Percentiles rank a stretch among this genome's conserved stretches.
Evolutionary conservation across 371 early-diverging fungal genomes (phyloP).

Genomic region (Thermomucor indicae-seudaticae): DNA sequence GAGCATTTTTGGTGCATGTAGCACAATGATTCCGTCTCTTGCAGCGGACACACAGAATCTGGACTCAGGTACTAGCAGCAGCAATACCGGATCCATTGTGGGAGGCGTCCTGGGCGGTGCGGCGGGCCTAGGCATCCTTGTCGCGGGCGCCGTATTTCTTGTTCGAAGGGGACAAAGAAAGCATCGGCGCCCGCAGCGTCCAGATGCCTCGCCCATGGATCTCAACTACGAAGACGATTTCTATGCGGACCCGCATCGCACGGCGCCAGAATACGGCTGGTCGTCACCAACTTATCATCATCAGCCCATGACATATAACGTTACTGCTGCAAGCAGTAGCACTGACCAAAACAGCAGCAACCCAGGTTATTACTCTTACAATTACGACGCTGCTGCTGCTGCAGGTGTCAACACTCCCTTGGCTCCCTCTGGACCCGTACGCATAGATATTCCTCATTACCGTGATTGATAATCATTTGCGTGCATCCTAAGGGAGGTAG

Average conservation of each 20-base stretch:
- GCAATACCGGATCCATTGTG: not conserved
- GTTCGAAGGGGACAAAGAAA: not conserved
- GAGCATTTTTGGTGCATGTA: not conserved
- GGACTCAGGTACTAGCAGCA: not conserved
- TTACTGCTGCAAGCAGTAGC: not conserved
- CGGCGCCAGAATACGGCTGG: not conserved
- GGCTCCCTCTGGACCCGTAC: not conserved
- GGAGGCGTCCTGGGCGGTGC: not conserved
- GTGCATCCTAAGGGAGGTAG: not conserved
- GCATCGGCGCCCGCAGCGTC: not conserved
- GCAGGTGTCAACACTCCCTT: not conserved
- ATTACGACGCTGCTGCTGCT: not conserved
- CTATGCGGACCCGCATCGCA: conserved; percentile 7
- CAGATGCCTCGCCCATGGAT: not conserved
- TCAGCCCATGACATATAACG: not conserved
- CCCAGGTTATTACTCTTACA: not conserved
- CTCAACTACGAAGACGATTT: conserved; percentile 5
- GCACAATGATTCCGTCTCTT: not conserved
- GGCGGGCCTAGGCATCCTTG: not conserved
- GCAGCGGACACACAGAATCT: not conserved
- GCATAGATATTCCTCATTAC: not conserved
- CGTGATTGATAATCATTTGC: not conserved
- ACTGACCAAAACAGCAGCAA: not conserved
- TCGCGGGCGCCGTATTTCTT: not conserved
- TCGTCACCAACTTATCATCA: not conserved